Conservation (phyloP, 2,329 filamentous ascomycete species). For the Tolypocladium sp. region DNA sequence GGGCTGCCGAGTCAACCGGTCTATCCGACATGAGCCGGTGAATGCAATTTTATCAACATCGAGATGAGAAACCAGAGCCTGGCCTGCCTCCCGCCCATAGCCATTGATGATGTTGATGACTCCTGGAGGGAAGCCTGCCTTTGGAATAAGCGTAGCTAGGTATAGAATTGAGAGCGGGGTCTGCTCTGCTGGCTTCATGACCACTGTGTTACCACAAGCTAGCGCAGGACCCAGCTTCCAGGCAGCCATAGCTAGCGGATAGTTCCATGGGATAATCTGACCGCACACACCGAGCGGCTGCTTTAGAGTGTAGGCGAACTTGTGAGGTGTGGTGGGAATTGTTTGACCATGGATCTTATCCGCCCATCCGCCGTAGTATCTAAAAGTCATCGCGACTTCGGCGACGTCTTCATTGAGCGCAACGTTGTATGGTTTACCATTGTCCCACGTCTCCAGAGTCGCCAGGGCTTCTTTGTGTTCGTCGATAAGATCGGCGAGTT, state of each 20-base stretch:
- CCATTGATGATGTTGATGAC: conserved; percentile 72
- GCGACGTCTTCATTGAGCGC: conserved; percentile 55
- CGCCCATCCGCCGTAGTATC: conserved; percentile 71
- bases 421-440: conserved; percentile 58
- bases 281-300: conserved; percentile 70
- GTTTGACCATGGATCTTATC: conserved; percentile 73
- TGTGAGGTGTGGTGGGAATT: conserved; percentile 57
- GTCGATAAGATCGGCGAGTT: conserved; percentile 62
- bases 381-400: conserved; percentile 35
- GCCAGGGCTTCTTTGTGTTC: conserved; percentile 43
- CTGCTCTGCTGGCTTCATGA: conserved; percentile 60
- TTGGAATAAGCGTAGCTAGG: conserved; percentile 56
- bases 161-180: conserved; percentile 57
- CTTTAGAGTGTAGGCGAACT: conserved; percentile 66
- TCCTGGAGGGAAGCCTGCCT: conserved; percentile 70
- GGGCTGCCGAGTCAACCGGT: no score
- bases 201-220: conserved; percentile 53
- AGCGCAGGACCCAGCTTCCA: conserved; percentile 68
- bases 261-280: conserved; percentile 70
- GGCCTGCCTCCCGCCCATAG: conserved; percentile 56
- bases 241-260: conserved; percentile 35
- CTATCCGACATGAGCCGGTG: no score
- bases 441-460: conserved; percentile 70
- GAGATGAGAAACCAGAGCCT: conserved; percentile 57
- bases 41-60: conserved; percentile 71